Conservation (phyloP, 768 basidiomycete species). For the Rhodotorula sphaerocarpa region DNA sequence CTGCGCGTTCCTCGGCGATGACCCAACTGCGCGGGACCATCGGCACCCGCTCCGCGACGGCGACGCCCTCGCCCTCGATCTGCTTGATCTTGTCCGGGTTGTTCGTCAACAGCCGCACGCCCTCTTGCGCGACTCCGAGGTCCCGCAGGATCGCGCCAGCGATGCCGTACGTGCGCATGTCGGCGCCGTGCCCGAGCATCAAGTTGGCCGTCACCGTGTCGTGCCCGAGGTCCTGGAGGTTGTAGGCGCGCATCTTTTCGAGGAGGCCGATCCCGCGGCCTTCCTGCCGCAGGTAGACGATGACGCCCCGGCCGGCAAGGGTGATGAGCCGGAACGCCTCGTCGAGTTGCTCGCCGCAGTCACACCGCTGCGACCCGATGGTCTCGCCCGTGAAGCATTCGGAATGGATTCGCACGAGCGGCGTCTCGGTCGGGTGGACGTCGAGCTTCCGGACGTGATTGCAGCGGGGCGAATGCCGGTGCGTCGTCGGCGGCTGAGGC, state of each 20-base stretch:
- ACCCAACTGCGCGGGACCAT: slow-evolving; percentile 93
- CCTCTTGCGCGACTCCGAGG: slow-evolving; percentile 53
- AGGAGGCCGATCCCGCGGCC: slow-evolving; percentile 92
- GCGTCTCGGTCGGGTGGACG: slow-evolving; percentile 46
- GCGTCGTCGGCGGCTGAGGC: slow-evolving; percentile 22
- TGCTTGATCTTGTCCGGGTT: slow-evolving; percentile 95
- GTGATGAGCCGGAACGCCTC: slow-evolving; percentile 89
- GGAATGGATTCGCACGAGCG: slow-evolving; percentile 89
- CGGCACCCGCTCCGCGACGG: slow-evolving; percentile 70
- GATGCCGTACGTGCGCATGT: slow-evolving; percentile 85
- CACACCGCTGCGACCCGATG: slow-evolving; percentile 91
- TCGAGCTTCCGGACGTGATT: too few species aligned
- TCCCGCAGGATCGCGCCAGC: slow-evolving; percentile 85
- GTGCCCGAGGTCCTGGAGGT: slow-evolving; percentile 92
- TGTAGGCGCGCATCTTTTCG: slow-evolving; percentile 94
- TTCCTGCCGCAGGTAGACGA: slow-evolving; percentile 93
- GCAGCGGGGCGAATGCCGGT: background rate
- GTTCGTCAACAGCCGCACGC: slow-evolving; percentile 79
- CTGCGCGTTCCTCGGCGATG: slow-evolving; percentile 42
- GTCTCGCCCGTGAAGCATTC: slow-evolving; percentile 99
- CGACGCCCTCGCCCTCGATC: slow-evolving; percentile 71
- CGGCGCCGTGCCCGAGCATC: slow-evolving; percentile 86
- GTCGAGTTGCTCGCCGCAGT: slow-evolving; percentile 96
- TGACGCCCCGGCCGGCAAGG: slow-evolving; percentile 66
- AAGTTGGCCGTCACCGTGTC: slow-evolving; percentile 98